Base-by-base conservation (phyloP, 345 rosid species). In the Gossypium sturtianum region DNA sequence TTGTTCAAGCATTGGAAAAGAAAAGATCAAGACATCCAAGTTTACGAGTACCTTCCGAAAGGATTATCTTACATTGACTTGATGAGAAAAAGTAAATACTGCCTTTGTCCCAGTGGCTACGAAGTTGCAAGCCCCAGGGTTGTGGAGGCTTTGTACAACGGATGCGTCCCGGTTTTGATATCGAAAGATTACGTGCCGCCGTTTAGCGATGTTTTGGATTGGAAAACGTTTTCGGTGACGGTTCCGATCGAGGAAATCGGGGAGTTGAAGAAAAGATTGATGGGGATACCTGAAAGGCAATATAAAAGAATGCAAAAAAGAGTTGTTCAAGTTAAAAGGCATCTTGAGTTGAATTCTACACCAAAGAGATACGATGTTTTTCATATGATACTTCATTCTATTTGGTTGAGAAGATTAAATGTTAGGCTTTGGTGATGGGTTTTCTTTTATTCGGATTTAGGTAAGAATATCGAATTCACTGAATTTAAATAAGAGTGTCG, bases 41-140 rank as follows among this genome's bases (percentile, higher is more conserved):
- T 58, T 23, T 34, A 58, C 1, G 12, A 23, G 12, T 58, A 58
- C 38, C 63, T 58, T 23, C 38, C 63, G 12, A 23, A 22, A 12
- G 63, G 63, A 23, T 29, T 58, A 23, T 23, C 23, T 58, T 58
- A 58, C 63, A 13, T 23, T 22, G 63, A 22, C 1, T 23, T 58
- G 63, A 58, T 58, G 63, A 58, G 63, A 58, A 23, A 23, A 3
- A 58, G 63, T 2, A 23, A 58, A 0, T 58, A 58, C 17, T 58
- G 63, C 63, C 12, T 58, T 23, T 58, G 63, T 23, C 63, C 63
- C 0, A 58, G 63, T 3, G 63, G 97, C 4, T 92, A 94, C 53
- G 97, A 94, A 78, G 98, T 94, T n/a, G 98, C 94, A 0, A 92
- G 97, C 62, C 97, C 97, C 0, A 79, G 98, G 72, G 77, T 90